Percentiles rank a stretch among this genome's conserved stretches.
Evolutionary conservation across 2,329 filamentous ascomycete genomes (phyloP).

Genomic region (Phyllosticta paracitricarpa): DNA sequence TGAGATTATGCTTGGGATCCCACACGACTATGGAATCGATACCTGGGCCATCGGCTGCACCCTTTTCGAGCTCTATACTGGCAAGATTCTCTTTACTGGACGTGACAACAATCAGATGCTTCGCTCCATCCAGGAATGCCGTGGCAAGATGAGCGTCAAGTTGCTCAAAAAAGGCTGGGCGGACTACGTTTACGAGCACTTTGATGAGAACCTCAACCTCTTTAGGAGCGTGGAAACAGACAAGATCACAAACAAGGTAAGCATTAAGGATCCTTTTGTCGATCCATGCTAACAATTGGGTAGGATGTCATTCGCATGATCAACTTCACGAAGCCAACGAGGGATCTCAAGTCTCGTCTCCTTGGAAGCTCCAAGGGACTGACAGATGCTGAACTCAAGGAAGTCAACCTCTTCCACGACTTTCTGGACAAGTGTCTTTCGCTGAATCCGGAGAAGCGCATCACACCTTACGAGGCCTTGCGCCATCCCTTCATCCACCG

Average conservation of each 20-base stretch:
- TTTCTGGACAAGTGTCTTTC: constrained; percentile 79
- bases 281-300: constrained; percentile 2
- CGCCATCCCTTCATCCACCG: constrained; percentile 71
- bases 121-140: constrained; percentile 87
- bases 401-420: constrained; percentile 76
- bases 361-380: constrained; percentile 62
- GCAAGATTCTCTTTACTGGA: constrained; percentile 92
- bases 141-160: constrained; percentile 84
- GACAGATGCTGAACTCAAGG: constrained; percentile 61
- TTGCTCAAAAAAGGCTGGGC: constrained; percentile 63
- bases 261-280: constrained; percentile 12
- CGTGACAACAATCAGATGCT: constrained; percentile 98
- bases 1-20: constrained; percentile 73
- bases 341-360: constrained; percentile 70
- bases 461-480: constrained; percentile 76
- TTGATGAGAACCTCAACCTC: constrained; percentile 65
- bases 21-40: constrained; percentile 88
- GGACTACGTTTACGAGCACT: constrained; percentile 65
- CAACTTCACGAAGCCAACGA: constrained; percentile 56
- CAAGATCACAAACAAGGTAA: constrained; percentile 66
- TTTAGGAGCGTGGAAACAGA: constrained; percentile 81
- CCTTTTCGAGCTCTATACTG: constrained; percentile 91
- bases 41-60: constrained; percentile 98
- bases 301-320: constrained; percentile 59
- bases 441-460: constrained; percentile 85